Conservation (phyloP, 306 rosid genomes). For the Cicer yamashitae region DNA sequence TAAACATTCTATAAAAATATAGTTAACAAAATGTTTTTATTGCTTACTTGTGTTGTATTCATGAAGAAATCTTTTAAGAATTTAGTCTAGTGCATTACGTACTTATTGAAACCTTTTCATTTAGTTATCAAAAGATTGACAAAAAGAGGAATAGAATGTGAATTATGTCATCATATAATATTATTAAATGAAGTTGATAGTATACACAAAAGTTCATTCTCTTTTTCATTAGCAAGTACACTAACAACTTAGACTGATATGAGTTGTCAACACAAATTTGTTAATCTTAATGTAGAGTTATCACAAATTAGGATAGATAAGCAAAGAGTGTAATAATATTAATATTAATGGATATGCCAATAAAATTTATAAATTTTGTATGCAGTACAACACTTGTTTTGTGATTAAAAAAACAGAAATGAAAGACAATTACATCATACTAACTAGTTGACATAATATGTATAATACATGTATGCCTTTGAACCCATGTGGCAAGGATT, state of each 20-base stretch:
- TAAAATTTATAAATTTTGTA: too few species aligned
- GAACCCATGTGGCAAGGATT: neutral
- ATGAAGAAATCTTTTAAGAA: conserved; percentile 1
- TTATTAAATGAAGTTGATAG: neutral
- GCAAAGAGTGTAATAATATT: too few species aligned
- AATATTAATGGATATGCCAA: too few species aligned
- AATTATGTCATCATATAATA: neutral
- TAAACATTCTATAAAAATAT: too few species aligned
- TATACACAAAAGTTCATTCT: neutral
- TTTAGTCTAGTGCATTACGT: conserved; percentile 17
- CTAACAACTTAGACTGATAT: conserved; percentile 6
- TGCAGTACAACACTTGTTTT: too few species aligned
- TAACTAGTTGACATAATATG: too few species aligned
- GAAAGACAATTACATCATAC: too few species aligned
- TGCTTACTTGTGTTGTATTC: neutral
- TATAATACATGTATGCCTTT: too few species aligned
- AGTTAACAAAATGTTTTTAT: neutral
- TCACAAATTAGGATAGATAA: too few species aligned
- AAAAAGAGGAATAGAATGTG: neutral
- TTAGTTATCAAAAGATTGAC: neutral
- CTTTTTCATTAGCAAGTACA: conserved; percentile 4
- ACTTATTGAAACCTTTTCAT: neutral
- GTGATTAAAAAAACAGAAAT: too few species aligned
- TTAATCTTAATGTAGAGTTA: too few species aligned
- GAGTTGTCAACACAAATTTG: neutral